Evolutionary conservation across 805 yeast species (phyloP).

Genomic region (Maudiozyma barnettii): DNA sequence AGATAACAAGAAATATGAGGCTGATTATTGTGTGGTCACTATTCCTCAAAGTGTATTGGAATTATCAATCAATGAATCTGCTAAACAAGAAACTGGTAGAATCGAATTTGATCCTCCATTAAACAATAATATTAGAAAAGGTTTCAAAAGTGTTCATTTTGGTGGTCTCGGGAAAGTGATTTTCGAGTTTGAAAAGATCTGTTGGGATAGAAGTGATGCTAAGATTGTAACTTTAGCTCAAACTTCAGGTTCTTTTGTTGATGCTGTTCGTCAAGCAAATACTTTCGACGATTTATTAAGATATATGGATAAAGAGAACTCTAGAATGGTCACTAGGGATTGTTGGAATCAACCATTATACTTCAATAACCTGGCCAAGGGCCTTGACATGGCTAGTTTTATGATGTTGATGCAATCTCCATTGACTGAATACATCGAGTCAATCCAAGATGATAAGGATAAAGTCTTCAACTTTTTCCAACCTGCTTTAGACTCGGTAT

Average conservation of each 20-base stretch:
- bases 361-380: constrained; percentile 49
- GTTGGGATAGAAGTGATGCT: constrained; percentile 52
- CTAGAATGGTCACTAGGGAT: background rate
- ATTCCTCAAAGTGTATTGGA: constrained; percentile 68
- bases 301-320: constrained; percentile 5
- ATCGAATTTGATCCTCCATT: constrained; percentile 49
- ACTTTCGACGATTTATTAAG: constrained; percentile 11
- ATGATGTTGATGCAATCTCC: constrained; percentile 66
- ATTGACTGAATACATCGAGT: constrained; percentile 50
- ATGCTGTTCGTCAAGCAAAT: constrained; percentile 13
- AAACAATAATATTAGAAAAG: constrained; percentile 35
- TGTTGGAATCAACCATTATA: constrained; percentile 55
- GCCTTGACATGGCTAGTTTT: constrained; percentile 43
- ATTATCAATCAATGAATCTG: constrained; percentile 18
- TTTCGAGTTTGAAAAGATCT: constrained; percentile 51
- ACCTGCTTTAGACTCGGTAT: constrained; percentile 35
- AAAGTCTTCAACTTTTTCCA: constrained; percentile 48
- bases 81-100: constrained; percentile 28
- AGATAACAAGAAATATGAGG: constrained; percentile 26
- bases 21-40: constrained; percentile 59
- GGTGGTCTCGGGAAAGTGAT: constrained; percentile 69
- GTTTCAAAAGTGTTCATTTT: constrained; percentile 43
- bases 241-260: constrained; percentile 10
- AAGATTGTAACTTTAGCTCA: constrained; percentile 39
- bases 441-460: constrained; percentile 40